Evolutionary conservation across 495 filamentous ascomycete species (phyloP).

Genomic region (Daldinia grandis): DNA sequence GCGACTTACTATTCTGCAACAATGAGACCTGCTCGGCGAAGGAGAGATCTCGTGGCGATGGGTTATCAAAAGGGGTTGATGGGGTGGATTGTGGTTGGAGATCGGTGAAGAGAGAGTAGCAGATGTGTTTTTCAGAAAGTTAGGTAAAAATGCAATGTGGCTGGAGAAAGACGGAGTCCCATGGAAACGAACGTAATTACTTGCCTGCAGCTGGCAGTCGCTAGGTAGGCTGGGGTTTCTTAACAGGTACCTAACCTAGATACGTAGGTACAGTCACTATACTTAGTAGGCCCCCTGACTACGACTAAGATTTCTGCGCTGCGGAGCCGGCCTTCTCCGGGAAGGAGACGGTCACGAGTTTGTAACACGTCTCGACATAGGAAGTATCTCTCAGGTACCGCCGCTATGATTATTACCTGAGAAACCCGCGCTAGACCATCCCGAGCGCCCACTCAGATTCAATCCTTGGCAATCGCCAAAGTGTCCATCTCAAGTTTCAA

Average conservation of each 20-base stretch:
- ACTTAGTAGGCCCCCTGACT: not conserved
- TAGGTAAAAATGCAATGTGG: conserved; percentile 52
- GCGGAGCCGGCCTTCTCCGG: conserved; percentile 4
- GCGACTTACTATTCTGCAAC: conserved; percentile 47
- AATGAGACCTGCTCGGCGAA: conserved; percentile 51
- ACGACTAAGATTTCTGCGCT: not conserved
- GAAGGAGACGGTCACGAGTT: conserved; percentile 33
- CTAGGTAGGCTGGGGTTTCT: not conserved
- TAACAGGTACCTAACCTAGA: too few species aligned
- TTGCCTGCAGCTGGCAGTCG: conserved; percentile 28
- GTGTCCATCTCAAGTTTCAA: conserved; percentile 43
- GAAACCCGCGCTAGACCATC: conserved; percentile 35
- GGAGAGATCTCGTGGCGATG: conserved; percentile 49
- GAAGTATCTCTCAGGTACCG: conserved; percentile 29
- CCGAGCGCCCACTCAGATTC: conserved; percentile 19
- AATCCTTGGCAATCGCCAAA: conserved; percentile 43
- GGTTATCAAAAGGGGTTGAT: conserved; percentile 47
- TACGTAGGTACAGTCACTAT: not conserved
- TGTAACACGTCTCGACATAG: conserved; percentile 19
- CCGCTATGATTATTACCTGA: conserved; percentile 1
- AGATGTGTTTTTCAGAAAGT: conserved; percentile 43
- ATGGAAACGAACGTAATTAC: conserved; percentile 32
- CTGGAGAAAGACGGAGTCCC: conserved; percentile 36
- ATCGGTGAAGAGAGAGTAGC: conserved; percentile 46
- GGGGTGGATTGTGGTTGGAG: conserved; percentile 43